Conservation (phyloP, 1,139 yeast genomes). For the Geotrichum australiense region DNA sequence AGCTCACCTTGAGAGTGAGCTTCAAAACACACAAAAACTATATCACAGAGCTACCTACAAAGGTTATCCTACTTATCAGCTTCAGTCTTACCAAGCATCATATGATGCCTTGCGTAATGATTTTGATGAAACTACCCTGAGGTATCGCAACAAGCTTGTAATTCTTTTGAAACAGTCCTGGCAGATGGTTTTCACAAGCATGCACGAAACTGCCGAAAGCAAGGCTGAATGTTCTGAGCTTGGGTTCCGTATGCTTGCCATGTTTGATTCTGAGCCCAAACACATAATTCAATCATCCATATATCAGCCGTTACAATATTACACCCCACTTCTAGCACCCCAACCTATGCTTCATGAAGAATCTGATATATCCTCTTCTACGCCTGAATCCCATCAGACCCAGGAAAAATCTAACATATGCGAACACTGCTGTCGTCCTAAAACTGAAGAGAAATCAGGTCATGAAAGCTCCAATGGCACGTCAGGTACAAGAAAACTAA, state of each 20-base stretch:
- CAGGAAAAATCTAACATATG: background rate
- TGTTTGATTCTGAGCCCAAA: slow-evolving; percentile 17
- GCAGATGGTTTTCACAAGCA: slow-evolving; percentile 14
- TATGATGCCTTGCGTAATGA: slow-evolving; percentile 15
- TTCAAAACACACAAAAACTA: slow-evolving; percentile 16
- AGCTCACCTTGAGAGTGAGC: slow-evolving; percentile 14
- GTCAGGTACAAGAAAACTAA: background rate
- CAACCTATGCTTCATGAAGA: background rate
- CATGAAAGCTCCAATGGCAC: background rate
- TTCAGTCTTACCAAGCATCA: slow-evolving; percentile 16
- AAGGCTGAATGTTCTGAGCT: slow-evolving; percentile 14
- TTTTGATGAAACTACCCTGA: slow-evolving; percentile 16
- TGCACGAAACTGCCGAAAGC: slow-evolving; percentile 16
- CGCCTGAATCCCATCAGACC: background rate
- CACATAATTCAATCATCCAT: slow-evolving; percentile 15
- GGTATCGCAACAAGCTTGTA: slow-evolving; percentile 17
- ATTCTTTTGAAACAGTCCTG: slow-evolving; percentile 15
- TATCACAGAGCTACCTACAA: slow-evolving; percentile 17
- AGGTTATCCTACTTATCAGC: slow-evolving; percentile 15
- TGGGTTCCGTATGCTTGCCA: slow-evolving; percentile 14
- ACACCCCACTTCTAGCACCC: slow-evolving; percentile 11
- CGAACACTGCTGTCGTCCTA: background rate
- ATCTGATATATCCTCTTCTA: background rate
- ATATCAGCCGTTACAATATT: slow-evolving; percentile 11
- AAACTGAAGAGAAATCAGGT: background rate